phyloP scores from a whole-genome alignment of 805 yeast genomes.

The Candida methanosorbosa region DNA sequence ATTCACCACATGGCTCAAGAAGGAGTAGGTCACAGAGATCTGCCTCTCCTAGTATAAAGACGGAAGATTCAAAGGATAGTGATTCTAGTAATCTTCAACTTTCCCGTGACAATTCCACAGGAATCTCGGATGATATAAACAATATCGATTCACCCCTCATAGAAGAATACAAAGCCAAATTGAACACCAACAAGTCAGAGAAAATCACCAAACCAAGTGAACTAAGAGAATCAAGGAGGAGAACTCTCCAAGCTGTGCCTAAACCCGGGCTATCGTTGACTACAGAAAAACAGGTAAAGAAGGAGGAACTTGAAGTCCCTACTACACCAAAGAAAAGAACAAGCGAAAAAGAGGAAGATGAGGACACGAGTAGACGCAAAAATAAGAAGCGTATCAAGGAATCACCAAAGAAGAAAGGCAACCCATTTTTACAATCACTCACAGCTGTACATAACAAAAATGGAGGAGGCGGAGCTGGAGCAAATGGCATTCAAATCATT shows the following conservation, averaged over 20 bases:
- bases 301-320: not conserved
- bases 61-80: conserved; percentile 4
- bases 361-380: not conserved
- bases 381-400: conserved; percentile 12
- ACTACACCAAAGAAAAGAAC: not conserved
- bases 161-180: conserved; percentile 12
- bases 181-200: conserved; percentile 28
- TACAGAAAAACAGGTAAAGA: not conserved
- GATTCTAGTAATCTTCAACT: no score
- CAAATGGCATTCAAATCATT: no score
- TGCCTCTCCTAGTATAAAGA: not conserved
- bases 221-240: conserved; percentile 3
- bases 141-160: conserved; percentile 7
- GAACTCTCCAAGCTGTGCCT: not conserved
- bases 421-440: conserved; percentile 7
- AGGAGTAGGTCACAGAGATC: not conserved
- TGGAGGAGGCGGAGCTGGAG: conserved; percentile 8
- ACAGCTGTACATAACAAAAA: not conserved
- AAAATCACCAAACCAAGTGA: conserved; percentile 23
- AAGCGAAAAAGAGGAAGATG: not conserved
- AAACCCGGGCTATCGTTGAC: not conserved
- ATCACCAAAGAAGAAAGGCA: conserved; percentile 11
- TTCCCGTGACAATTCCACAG: not conserved
- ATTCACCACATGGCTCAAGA: not conserved
- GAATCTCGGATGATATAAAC: not conserved